phyloP scores from a whole-genome alignment of 2,329 filamentous ascomycete species.

The Zalaria sp. region DNA sequence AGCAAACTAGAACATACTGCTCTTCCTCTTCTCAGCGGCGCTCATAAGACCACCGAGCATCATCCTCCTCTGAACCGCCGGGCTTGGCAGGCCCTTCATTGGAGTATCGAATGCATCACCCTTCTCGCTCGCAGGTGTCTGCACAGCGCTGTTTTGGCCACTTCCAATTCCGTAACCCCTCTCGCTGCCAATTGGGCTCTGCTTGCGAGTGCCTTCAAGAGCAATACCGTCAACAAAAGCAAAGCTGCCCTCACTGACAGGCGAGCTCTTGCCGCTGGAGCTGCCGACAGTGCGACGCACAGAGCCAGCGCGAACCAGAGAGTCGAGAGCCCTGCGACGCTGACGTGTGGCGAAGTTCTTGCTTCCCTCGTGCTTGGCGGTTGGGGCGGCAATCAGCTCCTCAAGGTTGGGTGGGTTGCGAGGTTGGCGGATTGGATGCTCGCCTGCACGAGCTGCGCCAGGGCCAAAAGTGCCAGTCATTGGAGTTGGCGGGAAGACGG shows the following conservation, averaged over 20 bases:
- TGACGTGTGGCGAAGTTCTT: slow-evolving; percentile 92
- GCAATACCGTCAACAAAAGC: slow-evolving; percentile 62
- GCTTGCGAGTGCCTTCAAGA: slow-evolving; percentile 47
- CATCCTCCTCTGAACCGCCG: slow-evolving; percentile 42
- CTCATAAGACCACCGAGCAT: slow-evolving; percentile 78
- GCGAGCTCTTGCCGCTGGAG: slow-evolving; percentile 44
- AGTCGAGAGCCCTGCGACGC: slow-evolving; percentile 81
- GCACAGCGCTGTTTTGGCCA: slow-evolving; percentile 37
- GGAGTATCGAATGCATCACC: slow-evolving; percentile 12
- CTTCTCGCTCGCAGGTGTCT: slow-evolving; percentile 37
- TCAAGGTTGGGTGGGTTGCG: slow-evolving; percentile 84
- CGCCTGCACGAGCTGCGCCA: slow-evolving; percentile 81
- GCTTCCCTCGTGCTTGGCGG: slow-evolving; percentile 86
- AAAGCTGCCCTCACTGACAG: slow-evolving; percentile 67
- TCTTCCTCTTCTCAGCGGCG: slow-evolving; percentile 81
- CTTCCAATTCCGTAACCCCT: slow-evolving; percentile 19
- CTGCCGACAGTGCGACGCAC: slow-evolving; percentile 63
- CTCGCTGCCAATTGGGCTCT: slow-evolving; percentile 23
- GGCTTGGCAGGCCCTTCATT: slow-evolving; percentile 19
- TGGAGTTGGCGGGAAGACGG: slow-evolving; percentile 59
- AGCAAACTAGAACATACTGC: slow-evolving; percentile 37
- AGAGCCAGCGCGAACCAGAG: slow-evolving; percentile 76
- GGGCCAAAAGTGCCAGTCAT: slow-evolving; percentile 79
- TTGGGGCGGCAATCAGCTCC: slow-evolving; percentile 79
- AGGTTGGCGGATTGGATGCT: slow-evolving; percentile 87